Conservation (phyloP, 1,284 basidiomycete species). For the Apiotrichum laibachii region DNA sequence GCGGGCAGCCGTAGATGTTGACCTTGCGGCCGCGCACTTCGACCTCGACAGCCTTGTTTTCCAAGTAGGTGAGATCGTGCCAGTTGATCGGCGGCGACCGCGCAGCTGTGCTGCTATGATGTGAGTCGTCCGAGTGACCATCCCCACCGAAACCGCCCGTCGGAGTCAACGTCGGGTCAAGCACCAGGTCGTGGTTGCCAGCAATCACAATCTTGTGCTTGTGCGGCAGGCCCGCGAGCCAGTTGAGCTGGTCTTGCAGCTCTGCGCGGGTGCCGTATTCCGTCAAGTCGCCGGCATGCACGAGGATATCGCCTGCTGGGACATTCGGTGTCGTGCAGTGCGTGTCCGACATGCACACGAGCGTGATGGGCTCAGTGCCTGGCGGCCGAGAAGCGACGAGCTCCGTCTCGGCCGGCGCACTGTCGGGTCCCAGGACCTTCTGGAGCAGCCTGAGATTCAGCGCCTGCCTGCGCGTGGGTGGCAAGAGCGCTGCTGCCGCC, state of each 20-base stretch:
- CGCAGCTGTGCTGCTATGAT: too few species aligned
- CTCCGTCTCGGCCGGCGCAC: too few species aligned
- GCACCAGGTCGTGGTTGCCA: constrained; percentile 10
- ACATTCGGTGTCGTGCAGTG: background rate
- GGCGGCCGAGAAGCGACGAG: too few species aligned
- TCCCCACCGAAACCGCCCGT: too few species aligned
- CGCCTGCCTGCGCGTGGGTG: too few species aligned
- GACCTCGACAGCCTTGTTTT: background rate
- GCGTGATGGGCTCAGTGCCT: background rate
- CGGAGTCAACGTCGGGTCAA: background rate
- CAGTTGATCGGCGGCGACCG: constrained; percentile 2
- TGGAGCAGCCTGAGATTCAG: too few species aligned
- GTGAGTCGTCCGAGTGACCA: too few species aligned
- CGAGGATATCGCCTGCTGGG: constrained; percentile 3
- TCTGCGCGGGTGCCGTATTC: background rate
- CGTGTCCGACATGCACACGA: constrained; percentile 7
- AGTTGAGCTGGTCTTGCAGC: constrained; percentile 9
- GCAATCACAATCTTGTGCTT: constrained; percentile 8
- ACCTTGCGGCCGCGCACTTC: background rate
- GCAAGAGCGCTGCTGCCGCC: too few species aligned
- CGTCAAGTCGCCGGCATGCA: constrained; percentile 8
- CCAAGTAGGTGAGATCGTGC: constrained; percentile 5
- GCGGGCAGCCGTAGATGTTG: constrained; percentile 1
- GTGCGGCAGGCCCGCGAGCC: constrained; percentile 5
- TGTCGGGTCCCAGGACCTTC: too few species aligned